These are phyloP conservation scores for Fusarium keratoplasticum DNA, from an alignment of 2,329 filamentous ascomycete genomes.

Conservation along the genomic window DNA sequence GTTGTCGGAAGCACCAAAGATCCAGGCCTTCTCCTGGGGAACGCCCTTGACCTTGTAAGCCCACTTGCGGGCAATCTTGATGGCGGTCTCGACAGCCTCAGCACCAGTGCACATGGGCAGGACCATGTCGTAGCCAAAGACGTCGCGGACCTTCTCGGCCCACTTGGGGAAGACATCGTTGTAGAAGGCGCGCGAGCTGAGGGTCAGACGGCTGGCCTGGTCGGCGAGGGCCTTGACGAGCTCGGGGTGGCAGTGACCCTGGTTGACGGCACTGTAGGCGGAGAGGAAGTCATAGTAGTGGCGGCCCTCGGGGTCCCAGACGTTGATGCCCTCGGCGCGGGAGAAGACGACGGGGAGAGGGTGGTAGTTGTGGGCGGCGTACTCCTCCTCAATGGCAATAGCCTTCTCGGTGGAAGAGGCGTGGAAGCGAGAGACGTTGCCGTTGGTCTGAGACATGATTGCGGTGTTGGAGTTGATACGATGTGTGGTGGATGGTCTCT, in stretches of 20 bases:
- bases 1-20: slow-evolving; percentile 37
- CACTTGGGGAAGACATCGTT: slow-evolving; percentile 39
- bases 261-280: slow-evolving; percentile 69
- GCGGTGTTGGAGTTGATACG: not conserved
- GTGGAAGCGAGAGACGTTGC: slow-evolving; percentile 68
- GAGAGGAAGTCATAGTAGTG: slow-evolving; percentile 98
- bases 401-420: slow-evolving; percentile 81
- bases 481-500: not conserved
- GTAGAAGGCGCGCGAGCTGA: slow-evolving; percentile 37
- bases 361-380: slow-evolving; percentile 98
- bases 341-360: slow-evolving; percentile 95
- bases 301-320: slow-evolving; percentile 97
- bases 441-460: slow-evolving; percentile 68
- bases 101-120: slow-evolving; percentile 38
- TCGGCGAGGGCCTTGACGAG: slow-evolving; percentile 90
- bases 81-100: slow-evolving; percentile 35
- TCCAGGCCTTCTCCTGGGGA: slow-evolving; percentile 35
- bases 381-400: slow-evolving; percentile 83
- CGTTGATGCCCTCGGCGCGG: slow-evolving; percentile 83
- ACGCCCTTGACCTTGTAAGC: slow-evolving; percentile 38
- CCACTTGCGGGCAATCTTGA: slow-evolving; percentile 39
- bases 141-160: slow-evolving; percentile 36
- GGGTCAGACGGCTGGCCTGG: slow-evolving; percentile 80
- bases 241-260: slow-evolving; percentile 74
- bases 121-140: slow-evolving; percentile 37